Evolutionary conservation across 2,329 filamentous ascomycete species (phyloP).

Genomic region (Phialocephala sp.): DNA sequence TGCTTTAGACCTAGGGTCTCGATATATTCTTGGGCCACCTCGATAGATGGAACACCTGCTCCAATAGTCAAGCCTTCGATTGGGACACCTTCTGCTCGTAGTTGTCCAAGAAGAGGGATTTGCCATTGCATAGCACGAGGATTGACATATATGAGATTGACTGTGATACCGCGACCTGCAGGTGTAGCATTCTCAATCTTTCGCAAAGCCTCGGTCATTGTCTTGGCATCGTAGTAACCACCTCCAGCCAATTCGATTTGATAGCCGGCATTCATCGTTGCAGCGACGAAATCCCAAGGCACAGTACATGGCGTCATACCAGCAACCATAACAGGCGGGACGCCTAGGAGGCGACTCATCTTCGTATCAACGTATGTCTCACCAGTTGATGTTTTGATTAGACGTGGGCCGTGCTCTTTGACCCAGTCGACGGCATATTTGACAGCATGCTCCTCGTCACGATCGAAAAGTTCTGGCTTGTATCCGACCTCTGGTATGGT

Average conservation of each 20-base stretch:
- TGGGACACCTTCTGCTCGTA: constrained; percentile 84
- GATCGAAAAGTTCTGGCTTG: constrained; percentile 97
- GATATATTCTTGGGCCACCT: constrained; percentile 93
- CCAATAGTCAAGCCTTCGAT: constrained; percentile 93
- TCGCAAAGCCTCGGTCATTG: constrained; percentile 79
- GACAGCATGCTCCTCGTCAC: constrained; percentile 92
- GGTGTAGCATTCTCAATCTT: constrained; percentile 88
- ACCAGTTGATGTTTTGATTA: constrained; percentile 87
- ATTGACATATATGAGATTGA: constrained; percentile 92
- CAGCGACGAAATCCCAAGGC: constrained; percentile 88
- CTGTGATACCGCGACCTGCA: constrained; percentile 82
- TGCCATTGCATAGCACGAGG: constrained; percentile 92
- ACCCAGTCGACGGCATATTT: constrained; percentile 98
- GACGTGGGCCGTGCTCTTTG: constrained; percentile 90
- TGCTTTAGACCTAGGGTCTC: constrained; percentile 91
- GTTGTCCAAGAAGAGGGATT: constrained; percentile 79
- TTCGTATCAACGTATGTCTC: constrained; percentile 96
- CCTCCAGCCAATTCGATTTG: constrained; percentile 90
- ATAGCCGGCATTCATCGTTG: constrained; percentile 94
- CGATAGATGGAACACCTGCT: constrained; percentile 90
- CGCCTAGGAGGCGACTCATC: constrained; percentile 85
- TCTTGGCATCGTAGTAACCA: constrained; percentile 84
- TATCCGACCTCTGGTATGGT: constrained; percentile 92
- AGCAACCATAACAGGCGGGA: constrained; percentile 87
- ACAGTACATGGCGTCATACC: constrained; percentile 94